Percentiles rank a stretch among this genome's conserved stretches.
Evolutionary conservation across 1,284 basidiomycete species (phyloP).

Genomic region (Apiotrichum mycotoxinovorans): DNA sequence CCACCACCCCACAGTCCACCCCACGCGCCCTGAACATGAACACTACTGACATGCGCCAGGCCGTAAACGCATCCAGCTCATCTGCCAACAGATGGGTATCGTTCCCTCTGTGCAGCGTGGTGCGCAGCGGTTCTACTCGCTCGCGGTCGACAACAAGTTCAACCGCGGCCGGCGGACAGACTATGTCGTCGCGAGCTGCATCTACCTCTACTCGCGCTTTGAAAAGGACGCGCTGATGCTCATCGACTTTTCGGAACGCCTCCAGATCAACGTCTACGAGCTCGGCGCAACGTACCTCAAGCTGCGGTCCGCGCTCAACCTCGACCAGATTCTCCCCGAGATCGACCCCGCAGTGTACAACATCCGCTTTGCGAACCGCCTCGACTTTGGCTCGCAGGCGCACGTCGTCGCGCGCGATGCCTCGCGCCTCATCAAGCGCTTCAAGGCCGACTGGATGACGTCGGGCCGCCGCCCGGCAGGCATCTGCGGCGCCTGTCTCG

Average conservation of each 20-base stretch:
- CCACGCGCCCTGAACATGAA: background rate
- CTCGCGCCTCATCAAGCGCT: conserved; percentile 86
- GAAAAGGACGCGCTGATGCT: conserved; percentile 90
- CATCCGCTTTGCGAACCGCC: conserved; percentile 88
- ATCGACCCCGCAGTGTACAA: conserved; percentile 98
- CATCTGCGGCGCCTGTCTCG: conserved; percentile 91
- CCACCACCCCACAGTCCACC: background rate
- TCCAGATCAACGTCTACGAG: conserved; percentile 98
- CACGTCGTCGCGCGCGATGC: conserved; percentile 90
- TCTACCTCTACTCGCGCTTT: conserved; percentile 90
- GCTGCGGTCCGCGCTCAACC: conserved; percentile 81
- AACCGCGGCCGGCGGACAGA: conserved; percentile 87
- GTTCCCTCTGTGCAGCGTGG: conserved; percentile 75
- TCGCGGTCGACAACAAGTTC: conserved; percentile 91
- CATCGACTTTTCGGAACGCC: conserved; percentile 92
- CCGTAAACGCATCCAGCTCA: conserved; percentile 72
- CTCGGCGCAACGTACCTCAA: conserved; percentile 95
- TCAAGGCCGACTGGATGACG: conserved; percentile 97
- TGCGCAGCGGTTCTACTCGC: conserved; percentile 83
- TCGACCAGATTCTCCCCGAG: conserved; percentile 60
- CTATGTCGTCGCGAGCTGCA: conserved; percentile 90
- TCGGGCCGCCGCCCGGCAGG: conserved; percentile 92
- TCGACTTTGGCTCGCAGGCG: conserved; percentile 95
- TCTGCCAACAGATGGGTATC: conserved; percentile 72
- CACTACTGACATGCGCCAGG: conserved; percentile 54